A percentile compares a stretch with the other conserved stretches of the same genome.
phyloP scores from a whole-genome alignment of 2,329 filamentous ascomycete species.

The Metarhizium rileyi region DNA sequence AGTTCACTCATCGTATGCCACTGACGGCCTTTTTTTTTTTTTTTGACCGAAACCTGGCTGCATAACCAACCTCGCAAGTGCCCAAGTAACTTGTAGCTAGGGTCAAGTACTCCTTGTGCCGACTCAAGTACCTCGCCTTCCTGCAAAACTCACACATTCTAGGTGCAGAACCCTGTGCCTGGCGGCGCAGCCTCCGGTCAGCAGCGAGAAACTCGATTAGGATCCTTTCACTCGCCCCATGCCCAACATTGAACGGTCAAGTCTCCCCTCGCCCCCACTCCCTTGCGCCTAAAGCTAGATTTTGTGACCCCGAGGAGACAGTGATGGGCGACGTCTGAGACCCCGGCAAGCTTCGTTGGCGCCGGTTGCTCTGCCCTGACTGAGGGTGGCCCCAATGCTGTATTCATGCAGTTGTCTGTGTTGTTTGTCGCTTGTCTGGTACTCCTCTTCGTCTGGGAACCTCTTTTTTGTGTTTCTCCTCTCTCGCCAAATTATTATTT shows the following conservation, averaged over 20 bases:
- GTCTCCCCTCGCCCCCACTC: constrained; percentile 6
- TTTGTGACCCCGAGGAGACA: neutral
- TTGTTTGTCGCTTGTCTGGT: constrained; percentile 1
- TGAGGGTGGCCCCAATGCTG: constrained; percentile 3
- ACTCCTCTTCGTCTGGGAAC: neutral
- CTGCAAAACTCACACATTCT: neutral
- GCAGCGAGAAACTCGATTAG: neutral
- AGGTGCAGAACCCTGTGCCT: constrained; percentile 1
- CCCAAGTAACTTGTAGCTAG: neutral
- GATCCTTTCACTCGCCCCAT: constrained; percentile 2
- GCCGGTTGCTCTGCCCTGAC: neutral
- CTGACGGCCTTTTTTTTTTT: neutral
- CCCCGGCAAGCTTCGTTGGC: constrained; percentile 6
- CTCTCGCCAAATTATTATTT: neutral
- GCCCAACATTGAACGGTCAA: too few species aligned
- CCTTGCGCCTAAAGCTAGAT: neutral
- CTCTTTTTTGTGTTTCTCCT: constrained; percentile 1
- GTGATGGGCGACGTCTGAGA: constrained; percentile 1
- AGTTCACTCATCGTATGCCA: neutral
- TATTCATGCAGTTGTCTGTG: neutral
- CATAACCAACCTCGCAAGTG: neutral
- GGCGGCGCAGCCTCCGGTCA: neutral
- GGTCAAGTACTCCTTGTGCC: neutral
- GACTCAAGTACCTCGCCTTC: neutral
- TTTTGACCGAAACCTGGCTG: neutral